phyloP scores from a whole-genome alignment of 2,329 filamentous ascomycete genomes.

The Phaeosphaeriaceae sp. region DNA sequence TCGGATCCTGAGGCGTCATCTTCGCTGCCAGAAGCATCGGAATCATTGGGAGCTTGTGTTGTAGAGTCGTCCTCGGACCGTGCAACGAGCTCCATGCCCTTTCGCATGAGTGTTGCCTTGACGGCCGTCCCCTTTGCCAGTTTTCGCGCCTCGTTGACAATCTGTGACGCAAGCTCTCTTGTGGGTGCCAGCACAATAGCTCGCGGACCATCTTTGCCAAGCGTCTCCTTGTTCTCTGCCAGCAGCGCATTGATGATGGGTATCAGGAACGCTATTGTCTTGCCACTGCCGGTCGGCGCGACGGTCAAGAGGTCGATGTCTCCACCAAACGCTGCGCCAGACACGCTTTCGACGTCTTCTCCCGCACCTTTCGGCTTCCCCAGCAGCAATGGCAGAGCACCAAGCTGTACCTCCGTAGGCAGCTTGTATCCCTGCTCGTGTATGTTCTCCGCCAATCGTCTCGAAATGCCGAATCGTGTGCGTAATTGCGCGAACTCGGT shows the following conservation, averaged over 20 bases:
- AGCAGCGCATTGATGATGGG: slow-evolving; percentile 79
- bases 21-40: slow-evolving; percentile 52
- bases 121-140: slow-evolving; percentile 78
- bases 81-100: slow-evolving; percentile 74
- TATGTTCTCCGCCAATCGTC: slow-evolving; percentile 78
- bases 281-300: slow-evolving; percentile 94
- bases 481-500: slow-evolving; percentile 77
- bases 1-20: slow-evolving; percentile 43
- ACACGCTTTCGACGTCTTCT: slow-evolving; percentile 51
- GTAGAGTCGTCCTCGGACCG: slow-evolving; percentile 36
- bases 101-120: slow-evolving; percentile 82
- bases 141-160: slow-evolving; percentile 78
- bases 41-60: slow-evolving; percentile 46
- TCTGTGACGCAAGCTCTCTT: slow-evolving; percentile 59
- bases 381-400: slow-evolving; percentile 80
- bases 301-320: slow-evolving; percentile 82
- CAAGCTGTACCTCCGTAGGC: slow-evolving; percentile 94
- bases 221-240: slow-evolving; percentile 32
- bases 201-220: slow-evolving; percentile 34
- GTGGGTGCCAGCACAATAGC: slow-evolving; percentile 60
- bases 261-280: slow-evolving; percentile 92
- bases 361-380: slow-evolving; percentile 46
- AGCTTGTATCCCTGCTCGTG: slow-evolving; percentile 82
- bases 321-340: slow-evolving; percentile 31
- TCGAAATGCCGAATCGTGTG: slow-evolving; percentile 75